These are phyloP conservation scores for Sedum album DNA, from an alignment of 164 flowering plant species.

Conservation along the genomic window DNA sequence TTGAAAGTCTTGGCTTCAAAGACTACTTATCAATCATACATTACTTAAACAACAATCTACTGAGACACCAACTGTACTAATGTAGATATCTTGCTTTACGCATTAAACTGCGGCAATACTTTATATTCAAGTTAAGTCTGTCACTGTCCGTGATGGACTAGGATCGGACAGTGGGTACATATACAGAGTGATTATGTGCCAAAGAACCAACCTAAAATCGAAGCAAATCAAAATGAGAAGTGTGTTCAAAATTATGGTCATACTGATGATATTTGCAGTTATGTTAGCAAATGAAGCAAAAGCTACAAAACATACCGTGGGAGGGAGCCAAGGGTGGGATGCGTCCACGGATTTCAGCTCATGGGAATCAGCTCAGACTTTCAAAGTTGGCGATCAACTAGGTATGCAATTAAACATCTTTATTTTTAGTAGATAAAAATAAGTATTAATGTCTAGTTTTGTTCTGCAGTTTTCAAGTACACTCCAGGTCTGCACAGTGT, in stretches of 20 bases:
- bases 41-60: not conserved
- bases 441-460: not conserved
- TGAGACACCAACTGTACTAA: not conserved
- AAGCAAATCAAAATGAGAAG: not conserved
- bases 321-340: constrained; percentile 77
- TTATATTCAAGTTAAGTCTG: not conserved
- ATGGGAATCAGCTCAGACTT: constrained; percentile 48
- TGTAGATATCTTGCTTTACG: not conserved
- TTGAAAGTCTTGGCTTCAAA: not conserved
- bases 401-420: constrained; percentile 21
- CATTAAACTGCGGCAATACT: not conserved
- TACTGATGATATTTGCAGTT: constrained; percentile 18
- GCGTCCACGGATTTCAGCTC: constrained; percentile 39
- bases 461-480: constrained; percentile 55
- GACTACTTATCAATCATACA: not conserved
- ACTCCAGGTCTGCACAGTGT: constrained; percentile 55
- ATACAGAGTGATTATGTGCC: not conserved
- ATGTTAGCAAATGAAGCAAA: constrained; percentile 13
- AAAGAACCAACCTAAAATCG: not conserved
- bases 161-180: not conserved
- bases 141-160: not conserved
- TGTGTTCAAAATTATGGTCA: not conserved
- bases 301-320: constrained; percentile 46
- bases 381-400: constrained; percentile 63
- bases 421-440: not conserved